Evolutionary conservation across 108 stramenopile genomes (phyloP).

Genomic region (Chaetoceros muelleri): DNA sequence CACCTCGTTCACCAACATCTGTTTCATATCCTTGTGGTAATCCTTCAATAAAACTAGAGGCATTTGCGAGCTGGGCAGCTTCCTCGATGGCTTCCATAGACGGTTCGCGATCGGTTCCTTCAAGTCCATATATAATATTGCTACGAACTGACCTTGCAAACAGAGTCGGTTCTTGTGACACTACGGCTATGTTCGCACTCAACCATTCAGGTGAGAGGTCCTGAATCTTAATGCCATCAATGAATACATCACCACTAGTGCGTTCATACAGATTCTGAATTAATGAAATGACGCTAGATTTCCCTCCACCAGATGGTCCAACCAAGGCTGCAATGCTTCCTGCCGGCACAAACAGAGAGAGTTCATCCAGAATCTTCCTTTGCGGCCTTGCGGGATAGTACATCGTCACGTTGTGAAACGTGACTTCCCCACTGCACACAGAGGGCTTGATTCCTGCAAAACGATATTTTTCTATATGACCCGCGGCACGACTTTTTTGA

Average conservation of each 20-base stretch:
- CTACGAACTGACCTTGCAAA: conserved; percentile 71
- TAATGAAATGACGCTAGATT: conserved; percentile 49
- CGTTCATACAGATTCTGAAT: conserved; percentile 79
- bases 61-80: conserved; percentile 78
- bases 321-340: conserved; percentile 67
- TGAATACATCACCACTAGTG: conserved; percentile 23
- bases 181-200: conserved; percentile 41
- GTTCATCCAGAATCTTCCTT: conserved; percentile 32
- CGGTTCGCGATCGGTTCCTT: conserved; percentile 41
- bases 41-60: conserved; percentile 52
- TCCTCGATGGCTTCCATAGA: conserved; percentile 50
- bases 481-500: background rate
- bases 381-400: conserved; percentile 55
- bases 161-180: conserved; percentile 83
- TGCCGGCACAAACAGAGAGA: conserved; percentile 32
- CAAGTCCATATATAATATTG: conserved; percentile 81
- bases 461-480: conserved; percentile 7
- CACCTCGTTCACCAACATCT: conserved; percentile 69
- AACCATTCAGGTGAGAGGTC: conserved; percentile 34
- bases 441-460: conserved; percentile 27
- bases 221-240: conserved; percentile 42
- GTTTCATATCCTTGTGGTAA: conserved; percentile 53
- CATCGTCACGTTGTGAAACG: conserved; percentile 33
- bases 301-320: conserved; percentile 79
- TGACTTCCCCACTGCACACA: conserved; percentile 32